Base-by-base conservation (phyloP, 2,329 filamentous ascomycete genomes). In the Aspergillus terreus region DNA sequence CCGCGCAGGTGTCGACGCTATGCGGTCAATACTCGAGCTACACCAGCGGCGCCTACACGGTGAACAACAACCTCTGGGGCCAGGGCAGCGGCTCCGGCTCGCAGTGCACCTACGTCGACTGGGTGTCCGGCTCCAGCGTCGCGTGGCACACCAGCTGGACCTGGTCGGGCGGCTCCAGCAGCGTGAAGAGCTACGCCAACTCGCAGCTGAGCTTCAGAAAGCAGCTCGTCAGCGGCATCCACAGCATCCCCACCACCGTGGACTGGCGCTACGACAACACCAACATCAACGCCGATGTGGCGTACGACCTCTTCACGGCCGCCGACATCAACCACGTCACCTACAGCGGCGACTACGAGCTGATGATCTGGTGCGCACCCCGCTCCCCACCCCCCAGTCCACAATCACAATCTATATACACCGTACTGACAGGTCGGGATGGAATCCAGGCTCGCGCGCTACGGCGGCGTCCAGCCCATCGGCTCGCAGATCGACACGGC, bases 261-360 rank as follows among this genome's bases (percentile, higher is more conserved):
- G 58, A 62, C 23, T 78, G 73, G 73, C 60, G 63, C n/a, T 82
- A 83, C 64, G 71, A 70, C 40, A 77, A 76, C 49, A 69, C 62
- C 44, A 58, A 71, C 40, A 65, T 82, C 44, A 65, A 78, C 36
- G 78, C 80, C 38, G 76, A 84, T 59, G 82, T 85, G 4, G 73
- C 80, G 7, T 84, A 82, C 58, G 81, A 84, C 62, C 66, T 84
- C 23, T 84, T 84, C 66, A 82, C 80, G 2, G 58, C 67, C 2
- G 70, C 76, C 3, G 55, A 63, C 50, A 54, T 54, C 38, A 57
- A 61, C 43, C 70, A 73, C 7, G 73, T 76, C 1, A 71, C 71
- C 14, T 73, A 66, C 30, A 65, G 60, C 44, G 66, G 74, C 12
- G 71, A 80, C 53, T 83, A 81, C 62, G 82, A 85, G 64, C 69